These are phyloP conservation scores for Scortechinia acanthostroma DNA, from an alignment of 2,329 filamentous ascomycete genomes.

Conservation along the genomic window DNA sequence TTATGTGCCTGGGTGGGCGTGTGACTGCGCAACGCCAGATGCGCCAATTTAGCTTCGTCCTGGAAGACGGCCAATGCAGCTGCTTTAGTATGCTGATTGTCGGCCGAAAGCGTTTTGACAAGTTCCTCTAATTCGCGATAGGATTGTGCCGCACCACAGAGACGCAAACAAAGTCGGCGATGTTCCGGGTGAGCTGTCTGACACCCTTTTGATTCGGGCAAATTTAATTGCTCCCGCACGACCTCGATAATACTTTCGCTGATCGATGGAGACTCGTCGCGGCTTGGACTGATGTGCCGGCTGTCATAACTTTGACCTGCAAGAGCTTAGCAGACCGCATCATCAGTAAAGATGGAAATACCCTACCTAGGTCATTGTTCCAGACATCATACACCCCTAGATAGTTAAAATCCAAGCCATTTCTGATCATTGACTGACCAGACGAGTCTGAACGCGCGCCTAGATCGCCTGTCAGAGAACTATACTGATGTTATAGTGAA, in stretches of 20 bases:
- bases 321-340: neutral
- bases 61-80: conserved; percentile 56
- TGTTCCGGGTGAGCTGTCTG: conserved; percentile 43
- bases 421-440: conserved; percentile 42
- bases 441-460: conserved; percentile 26
- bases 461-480: no score
- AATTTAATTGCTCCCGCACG: conserved; percentile 27
- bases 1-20: conserved; percentile 43
- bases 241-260: neutral
- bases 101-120: conserved; percentile 39
- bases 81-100: conserved; percentile 51
- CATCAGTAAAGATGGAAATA: conserved; percentile 23
- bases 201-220: conserved; percentile 39
- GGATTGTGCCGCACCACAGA: conserved; percentile 49
- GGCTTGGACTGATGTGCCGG: neutral
- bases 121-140: conserved; percentile 34
- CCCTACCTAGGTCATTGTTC: conserved; percentile 42
- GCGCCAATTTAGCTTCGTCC: conserved; percentile 46
- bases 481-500: no score
- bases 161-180: conserved; percentile 48
- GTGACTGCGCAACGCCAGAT: conserved; percentile 43
- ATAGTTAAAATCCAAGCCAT: conserved; percentile 50
- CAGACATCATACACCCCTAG: conserved; percentile 50
- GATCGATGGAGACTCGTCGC: neutral
- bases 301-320: neutral